Conservation (phyloP, 805 yeast genomes). For the Metschnikowia colocasiae region DNA sequence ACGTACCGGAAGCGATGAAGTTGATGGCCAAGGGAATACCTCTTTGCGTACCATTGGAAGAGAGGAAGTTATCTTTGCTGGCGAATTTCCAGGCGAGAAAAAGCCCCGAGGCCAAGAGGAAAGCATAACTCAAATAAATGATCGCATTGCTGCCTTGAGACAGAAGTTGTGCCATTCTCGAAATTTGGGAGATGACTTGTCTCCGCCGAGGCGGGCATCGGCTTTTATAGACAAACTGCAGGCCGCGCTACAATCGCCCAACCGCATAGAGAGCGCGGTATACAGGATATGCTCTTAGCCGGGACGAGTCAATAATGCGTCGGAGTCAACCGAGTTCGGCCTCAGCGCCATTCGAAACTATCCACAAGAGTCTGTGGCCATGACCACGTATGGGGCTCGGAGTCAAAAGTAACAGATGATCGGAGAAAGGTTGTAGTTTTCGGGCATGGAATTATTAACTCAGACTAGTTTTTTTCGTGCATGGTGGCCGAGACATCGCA, state of each 20-base stretch:
- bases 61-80: conserved; percentile 54
- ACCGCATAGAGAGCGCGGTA: conserved; percentile 1
- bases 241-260: background rate
- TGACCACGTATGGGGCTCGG: too few relatives aligned
- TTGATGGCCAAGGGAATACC: conserved; percentile 82
- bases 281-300: conserved; percentile 6
- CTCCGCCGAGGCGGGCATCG: background rate
- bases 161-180: conserved; percentile 14
- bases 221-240: background rate
- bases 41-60: conserved; percentile 76
- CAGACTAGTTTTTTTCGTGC: too few relatives aligned
- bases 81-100: conserved; percentile 54
- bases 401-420: too few relatives aligned
- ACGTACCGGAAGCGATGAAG: conserved; percentile 87
- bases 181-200: background rate
- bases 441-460: too few relatives aligned
- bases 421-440: too few relatives aligned
- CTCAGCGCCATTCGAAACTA: too few relatives aligned
- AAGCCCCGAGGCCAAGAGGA: conserved; percentile 38
- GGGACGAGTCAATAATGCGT: background rate
- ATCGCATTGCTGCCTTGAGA: conserved; percentile 40
- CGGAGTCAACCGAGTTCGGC: background rate
- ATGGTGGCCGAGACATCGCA: too few relatives aligned
- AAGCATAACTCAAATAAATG: conserved; percentile 38
- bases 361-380: too few relatives aligned